Percentiles rank a stretch among this genome's conserved stretches.
phyloP scores from a whole-genome alignment of 2,329 filamentous ascomycete species.

The Aureobasidium zeae region DNA sequence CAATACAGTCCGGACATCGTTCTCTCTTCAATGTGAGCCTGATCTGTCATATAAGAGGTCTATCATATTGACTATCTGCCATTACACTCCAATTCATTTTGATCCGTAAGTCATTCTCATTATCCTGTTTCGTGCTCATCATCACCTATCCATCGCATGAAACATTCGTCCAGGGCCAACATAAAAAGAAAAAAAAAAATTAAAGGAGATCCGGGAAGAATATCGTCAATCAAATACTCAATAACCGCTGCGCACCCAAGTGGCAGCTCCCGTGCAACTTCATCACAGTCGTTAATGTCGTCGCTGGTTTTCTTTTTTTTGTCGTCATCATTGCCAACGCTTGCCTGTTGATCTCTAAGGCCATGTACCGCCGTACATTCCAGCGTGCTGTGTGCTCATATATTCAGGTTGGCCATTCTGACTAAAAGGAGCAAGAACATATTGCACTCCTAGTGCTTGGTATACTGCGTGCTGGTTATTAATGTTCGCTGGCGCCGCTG shows the following conservation, averaged over 20 bases:
- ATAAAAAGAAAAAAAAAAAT: no score
- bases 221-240: slow-evolving; percentile 2
- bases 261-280: slow-evolving; percentile 8
- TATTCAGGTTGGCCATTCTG: not conserved
- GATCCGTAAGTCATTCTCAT: slow-evolving; percentile 2
- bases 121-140: not conserved
- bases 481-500: not conserved
- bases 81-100: no score
- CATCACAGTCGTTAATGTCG: slow-evolving; percentile 9
- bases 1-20: no score
- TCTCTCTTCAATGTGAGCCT: no score
- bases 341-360: not conserved
- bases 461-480: not conserved
- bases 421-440: not conserved
- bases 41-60: no score
- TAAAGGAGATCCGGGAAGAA: no score
- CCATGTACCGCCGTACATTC: slow-evolving; percentile 8
- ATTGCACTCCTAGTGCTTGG: not conserved
- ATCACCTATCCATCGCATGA: not conserved
- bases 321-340: slow-evolving; percentile 2
- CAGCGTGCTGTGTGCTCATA: slow-evolving; percentile 1
- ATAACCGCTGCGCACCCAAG: no score
- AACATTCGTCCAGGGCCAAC: not conserved
- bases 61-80: no score
- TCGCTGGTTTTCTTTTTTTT: slow-evolving; percentile 7